These are phyloP conservation scores for Hypomontagnella submonticulosa DNA, from an alignment of 495 filamentous ascomycete species.

Conservation along the genomic window DNA sequence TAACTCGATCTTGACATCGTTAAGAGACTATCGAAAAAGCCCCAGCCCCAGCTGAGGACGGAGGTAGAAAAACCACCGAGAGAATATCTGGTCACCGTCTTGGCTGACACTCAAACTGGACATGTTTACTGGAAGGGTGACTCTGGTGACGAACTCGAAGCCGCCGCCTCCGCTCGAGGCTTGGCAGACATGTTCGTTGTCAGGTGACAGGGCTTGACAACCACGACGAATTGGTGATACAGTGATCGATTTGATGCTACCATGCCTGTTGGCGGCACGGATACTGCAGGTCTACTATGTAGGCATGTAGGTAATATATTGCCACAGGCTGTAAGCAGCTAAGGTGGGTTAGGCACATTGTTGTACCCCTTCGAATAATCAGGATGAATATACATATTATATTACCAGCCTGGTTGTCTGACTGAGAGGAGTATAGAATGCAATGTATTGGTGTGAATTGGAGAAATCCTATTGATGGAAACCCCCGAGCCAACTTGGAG, in stretches of 20 bases:
- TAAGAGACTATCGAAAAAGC: constrained; percentile 11
- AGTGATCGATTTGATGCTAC: constrained; percentile 8
- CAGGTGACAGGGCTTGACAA: background rate
- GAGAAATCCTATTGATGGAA: constrained; percentile 22
- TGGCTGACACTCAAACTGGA: constrained; percentile 1
- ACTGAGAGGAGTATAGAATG: constrained; percentile 5
- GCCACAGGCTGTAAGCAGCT: constrained; percentile 25
- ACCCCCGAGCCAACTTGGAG: constrained; percentile 24
- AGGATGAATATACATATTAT: constrained; percentile 2
- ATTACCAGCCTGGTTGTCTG: background rate
- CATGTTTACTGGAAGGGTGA: background rate
- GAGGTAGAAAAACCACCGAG: constrained; percentile 29
- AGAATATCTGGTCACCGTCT: background rate
- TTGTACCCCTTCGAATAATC: background rate
- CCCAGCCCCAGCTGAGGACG: constrained; percentile 27
- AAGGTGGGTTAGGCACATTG: background rate
- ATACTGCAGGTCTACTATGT: constrained; percentile 11
- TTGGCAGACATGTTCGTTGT: constrained; percentile 22
- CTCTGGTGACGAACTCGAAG: background rate
- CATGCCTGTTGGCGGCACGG: constrained; percentile 22
- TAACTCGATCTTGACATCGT: background rate
- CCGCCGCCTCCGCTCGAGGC: background rate
- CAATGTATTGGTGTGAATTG: constrained; percentile 1
- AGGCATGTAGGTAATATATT: constrained; percentile 4
- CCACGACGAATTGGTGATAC: constrained; percentile 2